phyloP scores from a whole-genome alignment of 768 basidiomycete species.

The Hirschioporus abietinus region DNA sequence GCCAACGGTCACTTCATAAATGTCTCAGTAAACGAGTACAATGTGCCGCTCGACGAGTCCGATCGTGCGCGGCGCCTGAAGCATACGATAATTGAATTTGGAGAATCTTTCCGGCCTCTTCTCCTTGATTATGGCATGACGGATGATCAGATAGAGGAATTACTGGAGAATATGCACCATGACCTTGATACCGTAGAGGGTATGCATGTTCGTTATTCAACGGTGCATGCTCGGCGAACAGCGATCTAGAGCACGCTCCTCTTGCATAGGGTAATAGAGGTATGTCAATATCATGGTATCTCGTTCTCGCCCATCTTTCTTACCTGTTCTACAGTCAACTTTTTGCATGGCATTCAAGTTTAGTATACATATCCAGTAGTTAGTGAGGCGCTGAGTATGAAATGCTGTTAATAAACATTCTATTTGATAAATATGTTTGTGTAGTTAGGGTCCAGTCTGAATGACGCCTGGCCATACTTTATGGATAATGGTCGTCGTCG shows the following conservation, averaged over 20 bases:
- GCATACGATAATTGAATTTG: conserved; percentile 34
- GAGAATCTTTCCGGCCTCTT: conserved; percentile 44
- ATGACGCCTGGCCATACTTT: too few species aligned
- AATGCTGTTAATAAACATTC: too few species aligned
- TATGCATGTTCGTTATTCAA: conserved; percentile 42
- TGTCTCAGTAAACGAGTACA: conserved; percentile 27
- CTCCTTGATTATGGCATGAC: conserved; percentile 35
- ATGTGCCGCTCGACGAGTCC: conserved; percentile 50
- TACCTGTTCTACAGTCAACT: background rate
- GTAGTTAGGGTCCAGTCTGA: too few species aligned
- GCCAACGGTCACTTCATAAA: conserved; percentile 36
- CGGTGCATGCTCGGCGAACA: conserved; percentile 38
- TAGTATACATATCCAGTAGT: too few species aligned
- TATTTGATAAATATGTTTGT: too few species aligned
- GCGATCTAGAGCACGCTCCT: background rate
- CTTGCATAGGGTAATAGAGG: background rate
- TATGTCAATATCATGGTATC: background rate
- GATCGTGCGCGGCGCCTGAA: conserved; percentile 38
- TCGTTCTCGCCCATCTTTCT: background rate
- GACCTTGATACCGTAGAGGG: conserved; percentile 46
- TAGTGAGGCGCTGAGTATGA: too few species aligned
- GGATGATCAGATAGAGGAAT: conserved; percentile 29
- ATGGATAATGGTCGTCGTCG: too few species aligned
- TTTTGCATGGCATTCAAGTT: too few species aligned
- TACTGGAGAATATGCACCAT: conserved; percentile 37